Conservation (phyloP, 139 green algal genomes). For the Chlorella sorokiniana region DNA sequence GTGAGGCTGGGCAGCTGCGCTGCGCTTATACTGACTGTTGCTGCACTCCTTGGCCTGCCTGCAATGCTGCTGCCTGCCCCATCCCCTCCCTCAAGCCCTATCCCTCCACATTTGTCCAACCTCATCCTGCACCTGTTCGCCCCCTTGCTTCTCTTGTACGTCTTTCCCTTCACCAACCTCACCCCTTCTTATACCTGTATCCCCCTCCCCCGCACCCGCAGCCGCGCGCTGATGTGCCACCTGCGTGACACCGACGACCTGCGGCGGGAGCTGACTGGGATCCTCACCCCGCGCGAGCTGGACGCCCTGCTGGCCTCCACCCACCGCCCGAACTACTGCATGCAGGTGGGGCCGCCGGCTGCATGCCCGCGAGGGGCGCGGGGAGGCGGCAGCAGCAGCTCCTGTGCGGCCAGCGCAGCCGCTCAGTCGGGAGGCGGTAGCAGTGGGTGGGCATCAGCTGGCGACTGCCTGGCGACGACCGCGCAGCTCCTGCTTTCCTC, state of each 20-base stretch:
- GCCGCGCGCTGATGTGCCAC: conserved; percentile 30
- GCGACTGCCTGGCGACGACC: too few species aligned
- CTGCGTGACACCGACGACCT: conserved; percentile 15
- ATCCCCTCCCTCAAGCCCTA: neutral
- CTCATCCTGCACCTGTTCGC: too few species aligned
- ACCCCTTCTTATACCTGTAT: neutral
- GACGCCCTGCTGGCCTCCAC: conserved; percentile 27
- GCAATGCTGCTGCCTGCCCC: neutral
- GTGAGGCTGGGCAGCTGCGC: neutral
- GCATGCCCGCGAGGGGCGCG: too few species aligned
- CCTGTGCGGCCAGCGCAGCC: too few species aligned
- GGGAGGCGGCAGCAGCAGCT: too few species aligned
- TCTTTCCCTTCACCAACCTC: too few species aligned
- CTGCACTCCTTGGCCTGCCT: neutral
- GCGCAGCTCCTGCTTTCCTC: too few species aligned
- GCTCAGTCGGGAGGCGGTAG: too few species aligned
- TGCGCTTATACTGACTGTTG: neutral
- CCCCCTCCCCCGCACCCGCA: neutral
- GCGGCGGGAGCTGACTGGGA: conserved; percentile 15
- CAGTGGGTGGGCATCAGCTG: too few species aligned
- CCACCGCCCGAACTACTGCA: conserved; percentile 43
- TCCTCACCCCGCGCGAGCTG: conserved; percentile 38
- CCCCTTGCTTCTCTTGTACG: neutral
- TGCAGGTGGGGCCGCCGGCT: conserved; percentile 25
- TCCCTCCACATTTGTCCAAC: too few species aligned